Evolutionary conservation across 2,329 filamentous ascomycete species (phyloP), one percentile per base, ranked within the genome.

Genomic region (Penicillium nordicum): DNA sequence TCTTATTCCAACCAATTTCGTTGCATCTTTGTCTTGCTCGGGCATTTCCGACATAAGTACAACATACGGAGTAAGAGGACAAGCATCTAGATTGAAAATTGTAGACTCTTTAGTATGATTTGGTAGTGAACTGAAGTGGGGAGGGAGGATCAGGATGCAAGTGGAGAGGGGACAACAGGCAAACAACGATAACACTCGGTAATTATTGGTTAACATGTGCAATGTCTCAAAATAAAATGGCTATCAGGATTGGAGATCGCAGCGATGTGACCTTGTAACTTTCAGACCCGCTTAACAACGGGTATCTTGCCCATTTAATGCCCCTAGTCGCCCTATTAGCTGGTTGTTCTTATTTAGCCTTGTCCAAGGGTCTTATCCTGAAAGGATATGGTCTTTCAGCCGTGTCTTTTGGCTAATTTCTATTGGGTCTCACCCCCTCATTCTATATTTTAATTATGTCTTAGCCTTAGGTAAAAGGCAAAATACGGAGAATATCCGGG

Each of bases 201-300:
- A 21, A 21, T 53, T 12, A 59, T 54, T 43, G 58, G 51, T 16
- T 58, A 53, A 43, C 61, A 66, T 62, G 62, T 65, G 63, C 60
- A 57, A 63, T 50, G 55, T 50, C 44, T 58, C 45, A 52, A 59
- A 57, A 32, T 8, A 8, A 34, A 29, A 29, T 54, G 42, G 16
- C 53, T 56, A 56, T 56, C 53, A 41, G 48, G 21, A 37, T 46
- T 41, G 45, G 45, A 53, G 25, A 43, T 51, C 23, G 4, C 59
- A 60, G 57, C 59, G 58, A 66, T 65, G 63, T 51, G 53, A 65
- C 62, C 58, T 55, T 62, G 63, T 65, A 66, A 64, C 45, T 66
- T 66, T 66, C 16, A 51, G 57, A 49, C 49, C 59, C 63, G 61
- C 61, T 52, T 66, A 64, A 63, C 61, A 38, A 58, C 63, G 63